phyloP scores from a whole-genome alignment of 129 eudicot genomes.

The Escallonia rubra region DNA sequence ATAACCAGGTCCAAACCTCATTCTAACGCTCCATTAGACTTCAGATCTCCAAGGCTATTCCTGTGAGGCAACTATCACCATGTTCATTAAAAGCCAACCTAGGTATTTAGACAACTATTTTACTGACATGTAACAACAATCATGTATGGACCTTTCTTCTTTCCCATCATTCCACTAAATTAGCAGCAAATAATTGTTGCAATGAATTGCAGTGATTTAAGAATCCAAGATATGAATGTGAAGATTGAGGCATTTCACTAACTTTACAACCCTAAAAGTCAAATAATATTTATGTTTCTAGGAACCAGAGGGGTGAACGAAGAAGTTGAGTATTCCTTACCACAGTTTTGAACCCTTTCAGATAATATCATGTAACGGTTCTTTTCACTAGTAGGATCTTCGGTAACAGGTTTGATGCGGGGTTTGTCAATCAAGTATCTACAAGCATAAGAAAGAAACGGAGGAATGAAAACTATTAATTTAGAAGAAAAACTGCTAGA shows the following conservation, averaged over 20 bases:
- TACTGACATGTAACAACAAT: background rate
- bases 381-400: slow-evolving; percentile 73
- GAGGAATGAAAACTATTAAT: too few species aligned
- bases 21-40: background rate
- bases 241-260: background rate
- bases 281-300: background rate
- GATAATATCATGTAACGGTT: slow-evolving; percentile 77
- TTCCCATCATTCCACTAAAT: background rate
- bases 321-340: slow-evolving; percentile 29
- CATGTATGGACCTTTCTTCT: background rate
- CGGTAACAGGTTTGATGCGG: slow-evolving; percentile 78
- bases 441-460: slow-evolving; percentile 8
- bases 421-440: slow-evolving; percentile 86
- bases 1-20: background rate
- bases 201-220: background rate
- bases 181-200: background rate
- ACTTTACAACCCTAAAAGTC: background rate
- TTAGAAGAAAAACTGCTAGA: too few species aligned
- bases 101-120: too few species aligned
- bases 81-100: background rate
- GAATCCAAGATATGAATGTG: too few species aligned
- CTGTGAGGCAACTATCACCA: background rate
- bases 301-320: background rate
- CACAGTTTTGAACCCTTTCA: slow-evolving; percentile 60
- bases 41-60: too few species aligned